Conservation (phyloP, 768 basidiomycete genomes). For the Rhodotorula babjevae region DNA sequence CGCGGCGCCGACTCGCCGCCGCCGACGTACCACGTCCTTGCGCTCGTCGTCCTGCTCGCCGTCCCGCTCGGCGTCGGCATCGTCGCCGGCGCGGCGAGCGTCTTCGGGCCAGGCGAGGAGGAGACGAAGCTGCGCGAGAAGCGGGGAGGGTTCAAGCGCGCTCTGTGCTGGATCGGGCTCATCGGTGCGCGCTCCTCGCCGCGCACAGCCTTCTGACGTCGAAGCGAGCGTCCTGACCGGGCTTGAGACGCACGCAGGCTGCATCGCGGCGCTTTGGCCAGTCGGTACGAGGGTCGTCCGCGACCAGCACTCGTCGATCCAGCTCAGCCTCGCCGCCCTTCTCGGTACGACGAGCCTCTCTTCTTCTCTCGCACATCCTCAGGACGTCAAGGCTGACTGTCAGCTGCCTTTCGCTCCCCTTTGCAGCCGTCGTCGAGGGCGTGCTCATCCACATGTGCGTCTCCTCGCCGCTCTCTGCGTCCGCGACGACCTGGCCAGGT, state of each 20-base stretch:
- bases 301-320: not conserved
- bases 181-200: not conserved
- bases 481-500: no score
- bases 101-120: not conserved
- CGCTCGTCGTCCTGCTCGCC: not conserved
- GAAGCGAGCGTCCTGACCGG: not conserved
- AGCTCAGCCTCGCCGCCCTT: not conserved
- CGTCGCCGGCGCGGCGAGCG: not conserved
- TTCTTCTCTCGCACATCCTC: not conserved
- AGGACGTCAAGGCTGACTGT: no score
- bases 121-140: not conserved
- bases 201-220: no score
- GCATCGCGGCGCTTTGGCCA: constrained; percentile 2
- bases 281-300: not conserved
- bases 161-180: not conserved
- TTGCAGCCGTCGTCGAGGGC: no score
- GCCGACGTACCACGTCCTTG: not conserved
- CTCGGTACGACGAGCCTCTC: not conserved
- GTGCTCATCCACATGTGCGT: no score
- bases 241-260: not conserved
- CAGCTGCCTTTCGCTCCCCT: not conserved
- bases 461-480: no score
- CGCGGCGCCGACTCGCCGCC: not conserved
- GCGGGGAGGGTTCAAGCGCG: not conserved
- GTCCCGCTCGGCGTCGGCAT: not conserved